Percentiles rank a stretch among this genome's conserved stretches.
Conservation (phyloP, 2,329 filamentous ascomycete genomes). For the Neopestalotiopsis sp. region DNA sequence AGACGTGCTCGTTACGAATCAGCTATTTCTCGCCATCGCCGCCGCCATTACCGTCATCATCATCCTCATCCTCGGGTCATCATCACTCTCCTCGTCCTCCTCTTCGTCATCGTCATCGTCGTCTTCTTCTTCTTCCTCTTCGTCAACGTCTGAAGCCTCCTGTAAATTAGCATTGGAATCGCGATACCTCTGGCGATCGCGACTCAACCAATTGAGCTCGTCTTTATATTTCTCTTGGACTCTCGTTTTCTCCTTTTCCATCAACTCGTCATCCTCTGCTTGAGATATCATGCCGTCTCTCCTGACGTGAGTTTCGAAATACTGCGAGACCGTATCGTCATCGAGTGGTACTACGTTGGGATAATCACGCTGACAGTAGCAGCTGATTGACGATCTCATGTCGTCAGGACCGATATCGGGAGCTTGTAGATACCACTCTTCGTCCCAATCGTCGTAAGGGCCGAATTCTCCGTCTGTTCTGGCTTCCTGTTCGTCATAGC, state of each 20-base stretch:
- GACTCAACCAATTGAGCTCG: too few species aligned
- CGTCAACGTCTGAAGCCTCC: background rate
- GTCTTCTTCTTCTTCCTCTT: background rate
- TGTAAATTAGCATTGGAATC: too few species aligned
- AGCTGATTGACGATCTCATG: conserved; percentile 14
- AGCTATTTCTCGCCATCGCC: too few species aligned
- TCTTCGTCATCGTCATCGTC: background rate
- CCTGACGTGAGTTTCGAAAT: conserved; percentile 7
- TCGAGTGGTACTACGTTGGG: conserved; percentile 14
- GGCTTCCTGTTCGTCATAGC: background rate
- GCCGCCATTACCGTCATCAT: background rate
- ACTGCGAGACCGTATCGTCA: background rate
- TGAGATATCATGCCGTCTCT: background rate
- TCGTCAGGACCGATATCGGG: background rate
- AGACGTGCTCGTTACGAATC: too few species aligned
- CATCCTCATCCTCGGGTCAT: background rate
- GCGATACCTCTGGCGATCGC: too few species aligned
- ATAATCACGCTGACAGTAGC: conserved; percentile 4
- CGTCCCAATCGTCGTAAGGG: background rate
- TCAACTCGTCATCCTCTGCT: background rate
- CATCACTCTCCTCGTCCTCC: background rate
- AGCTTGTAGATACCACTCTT: background rate
- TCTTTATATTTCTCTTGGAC: background rate
- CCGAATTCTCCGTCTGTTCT: background rate
- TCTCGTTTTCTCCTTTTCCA: background rate